These are phyloP conservation scores for Bathelium albidoporum DNA, from an alignment of 495 filamentous ascomycete species.

Conservation along the genomic window DNA sequence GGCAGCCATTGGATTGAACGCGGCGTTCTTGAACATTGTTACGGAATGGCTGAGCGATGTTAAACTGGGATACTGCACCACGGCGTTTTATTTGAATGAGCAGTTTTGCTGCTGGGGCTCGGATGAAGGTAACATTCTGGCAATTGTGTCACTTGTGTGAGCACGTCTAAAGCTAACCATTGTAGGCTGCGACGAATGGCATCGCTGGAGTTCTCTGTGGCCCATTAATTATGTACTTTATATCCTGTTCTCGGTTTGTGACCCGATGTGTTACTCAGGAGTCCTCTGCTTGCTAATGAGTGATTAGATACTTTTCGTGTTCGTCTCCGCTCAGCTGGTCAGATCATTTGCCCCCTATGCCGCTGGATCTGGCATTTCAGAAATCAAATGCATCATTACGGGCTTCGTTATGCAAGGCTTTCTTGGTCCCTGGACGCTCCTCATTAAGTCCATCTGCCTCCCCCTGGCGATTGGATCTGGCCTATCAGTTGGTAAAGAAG, in stretches of 20 bases:
- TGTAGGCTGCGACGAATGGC: constrained; percentile 79
- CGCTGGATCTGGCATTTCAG: constrained; percentile 92
- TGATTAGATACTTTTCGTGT: constrained; percentile 64
- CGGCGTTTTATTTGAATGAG: constrained; percentile 95
- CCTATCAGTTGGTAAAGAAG: constrained; percentile 93
- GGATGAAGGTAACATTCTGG: constrained; percentile 55
- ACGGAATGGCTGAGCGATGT: constrained; percentile 97
- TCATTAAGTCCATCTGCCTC: constrained; percentile 88
- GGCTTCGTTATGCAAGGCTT: constrained; percentile 99
- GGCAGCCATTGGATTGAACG: constrained; percentile 83
- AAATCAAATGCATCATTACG: constrained; percentile 99
- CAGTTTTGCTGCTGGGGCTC: constrained; percentile 98
- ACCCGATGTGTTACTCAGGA: not conserved
- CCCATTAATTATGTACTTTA: constrained; percentile 81
- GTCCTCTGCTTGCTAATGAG: not conserved
- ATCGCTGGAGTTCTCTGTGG: constrained; percentile 70
- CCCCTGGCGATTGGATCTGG: constrained; percentile 92
- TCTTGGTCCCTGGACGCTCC: constrained; percentile 78
- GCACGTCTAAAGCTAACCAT: constrained; percentile 19
- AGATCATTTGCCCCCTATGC: constrained; percentile 94
- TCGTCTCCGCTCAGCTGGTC: constrained; percentile 72
- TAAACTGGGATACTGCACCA: constrained; percentile 87
- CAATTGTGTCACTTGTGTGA: not conserved
- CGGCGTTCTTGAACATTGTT: constrained; percentile 86
- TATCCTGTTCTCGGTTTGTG: constrained; percentile 70